Base-by-base conservation (phyloP, 441 rosid genomes). In the Jatropha podagrica region DNA sequence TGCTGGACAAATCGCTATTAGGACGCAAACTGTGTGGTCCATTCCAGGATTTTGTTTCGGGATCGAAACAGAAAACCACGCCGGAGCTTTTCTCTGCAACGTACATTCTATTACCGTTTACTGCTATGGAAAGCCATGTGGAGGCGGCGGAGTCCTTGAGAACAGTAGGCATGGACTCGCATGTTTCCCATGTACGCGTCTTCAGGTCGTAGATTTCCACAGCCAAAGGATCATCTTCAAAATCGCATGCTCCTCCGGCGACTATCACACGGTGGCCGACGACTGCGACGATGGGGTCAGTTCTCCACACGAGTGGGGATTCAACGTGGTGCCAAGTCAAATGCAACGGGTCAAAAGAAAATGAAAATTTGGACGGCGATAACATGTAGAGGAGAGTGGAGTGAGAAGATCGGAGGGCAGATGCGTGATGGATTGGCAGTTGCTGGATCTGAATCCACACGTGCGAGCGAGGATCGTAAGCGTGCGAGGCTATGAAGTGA, bases 321-420 rank as follows among this genome's bases (percentile, higher is more conserved):
- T 71, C 70, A 27, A 79, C 88, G 68, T 86, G 87, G 82, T 81
- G 89, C 98, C 98, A 92, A 4, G 68, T 65, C 6, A 87, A 81
- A 78, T 88, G 90, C 78, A 94, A 84, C 4, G 93, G 86, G 83
- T 92, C 98, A 65, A 73, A 15, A 6, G 98, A 92, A 87, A 94
- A 89, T 12, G 91, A 91, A 61, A 91, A 72, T 52, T 49, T 80
- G 54, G 87, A 61, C 6, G 89, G 88, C 0, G 97, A 88, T 2
- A 91, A 55, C 79, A 80, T 76, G 86, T 90, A 91, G 58, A 92
- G 88, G 54, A 94, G 82, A 40, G 83, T 61, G 46, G 93, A 87
- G 79, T 86, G 83, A 26, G 97, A 86, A 12, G 98, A 90, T 14
- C 85, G 86, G 77, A 84, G 81, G 46, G 49, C 20, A 4, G 88